phyloP scores from a whole-genome alignment of 768 basidiomycete genomes.

The Gautieria morchelliformis region DNA sequence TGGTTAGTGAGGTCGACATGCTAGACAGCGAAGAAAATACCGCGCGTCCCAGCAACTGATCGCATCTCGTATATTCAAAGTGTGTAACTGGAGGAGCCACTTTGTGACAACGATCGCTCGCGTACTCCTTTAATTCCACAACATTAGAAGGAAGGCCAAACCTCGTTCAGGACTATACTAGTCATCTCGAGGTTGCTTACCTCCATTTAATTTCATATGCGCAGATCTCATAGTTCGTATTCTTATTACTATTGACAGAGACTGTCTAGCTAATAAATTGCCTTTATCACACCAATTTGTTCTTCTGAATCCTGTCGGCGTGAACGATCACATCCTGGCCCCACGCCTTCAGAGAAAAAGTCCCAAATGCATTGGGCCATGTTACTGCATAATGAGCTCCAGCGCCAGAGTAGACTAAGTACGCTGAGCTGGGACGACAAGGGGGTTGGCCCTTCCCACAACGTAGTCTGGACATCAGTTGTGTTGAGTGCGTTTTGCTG shows the following conservation, averaged over 20 bases:
- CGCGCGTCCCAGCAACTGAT: too few relatives aligned
- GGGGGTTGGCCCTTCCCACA: neutral
- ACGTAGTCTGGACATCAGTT: neutral
- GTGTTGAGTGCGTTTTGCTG: neutral
- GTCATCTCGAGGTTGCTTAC: too few relatives aligned
- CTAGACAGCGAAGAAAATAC: too few relatives aligned
- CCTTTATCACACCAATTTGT: neutral
- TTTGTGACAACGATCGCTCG: too few relatives aligned
- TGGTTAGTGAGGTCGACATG: too few relatives aligned
- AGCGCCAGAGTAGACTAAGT: conserved; percentile 1
- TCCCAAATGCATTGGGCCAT: neutral
- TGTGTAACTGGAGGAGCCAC: too few relatives aligned
- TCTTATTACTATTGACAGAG: neutral
- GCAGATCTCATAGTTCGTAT: neutral
- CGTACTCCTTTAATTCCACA: too few relatives aligned
- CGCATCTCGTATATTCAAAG: too few relatives aligned
- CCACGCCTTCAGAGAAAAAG: neutral
- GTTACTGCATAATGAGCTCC: conserved; percentile 6
- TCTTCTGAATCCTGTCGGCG: neutral
- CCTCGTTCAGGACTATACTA: too few relatives aligned
- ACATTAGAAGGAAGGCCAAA: too few relatives aligned
- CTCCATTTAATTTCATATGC: neutral
- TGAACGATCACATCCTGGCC: too few relatives aligned
- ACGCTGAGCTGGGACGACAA: conserved; percentile 1
- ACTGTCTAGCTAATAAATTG: too few relatives aligned